Evolutionary conservation across 306 rosid species (phyloP), one percentile per base, ranked within the genome.

Genomic region (Cicer bijugum): DNA sequence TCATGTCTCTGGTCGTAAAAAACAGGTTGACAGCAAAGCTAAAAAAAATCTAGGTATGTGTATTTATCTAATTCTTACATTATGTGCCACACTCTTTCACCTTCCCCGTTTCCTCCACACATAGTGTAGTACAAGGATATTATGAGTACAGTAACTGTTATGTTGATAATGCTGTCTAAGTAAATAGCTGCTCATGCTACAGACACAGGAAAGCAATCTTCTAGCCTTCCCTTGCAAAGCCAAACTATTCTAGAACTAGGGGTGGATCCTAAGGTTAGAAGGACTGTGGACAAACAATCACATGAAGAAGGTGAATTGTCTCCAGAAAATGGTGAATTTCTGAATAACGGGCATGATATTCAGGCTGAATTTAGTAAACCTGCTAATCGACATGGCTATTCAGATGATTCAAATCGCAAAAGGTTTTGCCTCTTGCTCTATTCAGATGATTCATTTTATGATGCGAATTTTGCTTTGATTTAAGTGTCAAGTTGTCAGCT

Each of bases 281-380:
- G 81, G 43, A 60, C 64, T 12, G 52, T 59, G 71, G 86, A 80
- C 55, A 85, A 81, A 74, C 83, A 84, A 69, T 87, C 90, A 48
- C 88, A 84, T 73, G 99, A 90, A 85, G 99, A 90, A 80, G 93
- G 90, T 73, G 97, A 91, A 78, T 16, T 88, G 74, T 85, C 97
- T 82, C 97, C 90, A 37, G 89, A 88, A 85, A 82, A 84, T 83
- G 86, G 75, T 17, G 87, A 60, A 39, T 61, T 68, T 84, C 71
- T 38, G 73, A 84, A 77, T 70, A 85, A 86, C 0, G 88, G 96
- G 80, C 86, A 79, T 61, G 84, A 84, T 61, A 77, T 86, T 60
- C 84, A 80, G 75, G 81, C 85, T 69, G 86, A 76, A 50, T 80
- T 78, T 28, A 69, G 70, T 76, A 82, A 82, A 81, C 78, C 79